These are phyloP conservation scores for Metarhizium robertsii DNA, from an alignment of 2,329 filamentous ascomycete genomes.

Conservation along the genomic window DNA sequence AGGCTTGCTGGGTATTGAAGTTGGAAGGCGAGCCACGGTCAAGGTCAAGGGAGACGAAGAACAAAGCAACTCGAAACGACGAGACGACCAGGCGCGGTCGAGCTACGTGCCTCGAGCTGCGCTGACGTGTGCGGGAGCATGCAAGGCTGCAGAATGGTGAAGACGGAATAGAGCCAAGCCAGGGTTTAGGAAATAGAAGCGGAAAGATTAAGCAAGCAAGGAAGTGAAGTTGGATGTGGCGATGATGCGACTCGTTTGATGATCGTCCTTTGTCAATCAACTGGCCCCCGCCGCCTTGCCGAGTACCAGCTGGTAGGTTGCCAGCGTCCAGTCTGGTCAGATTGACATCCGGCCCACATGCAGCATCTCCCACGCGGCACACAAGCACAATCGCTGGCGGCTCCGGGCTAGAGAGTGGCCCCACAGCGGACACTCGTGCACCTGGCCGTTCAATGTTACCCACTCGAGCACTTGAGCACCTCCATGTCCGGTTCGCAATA, in stretches of 20 bases:
- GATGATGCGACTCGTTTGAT: slow-evolving; percentile 1
- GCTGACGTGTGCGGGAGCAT: slow-evolving; percentile 7
- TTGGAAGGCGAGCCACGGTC: not conserved
- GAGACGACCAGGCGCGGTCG: slow-evolving; percentile 25
- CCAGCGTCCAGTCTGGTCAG: no score
- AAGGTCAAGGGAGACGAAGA: not conserved
- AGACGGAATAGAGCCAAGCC: not conserved
- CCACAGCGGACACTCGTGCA: no score
- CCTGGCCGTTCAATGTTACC: no score
- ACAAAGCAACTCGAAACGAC: slow-evolving; percentile 8
- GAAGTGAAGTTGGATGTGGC: not conserved
- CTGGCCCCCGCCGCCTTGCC: no score
- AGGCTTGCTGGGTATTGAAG: not conserved
- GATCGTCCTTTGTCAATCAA: no score
- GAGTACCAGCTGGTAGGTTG: no score
- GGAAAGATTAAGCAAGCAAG: not conserved
- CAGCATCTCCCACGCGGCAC: no score
- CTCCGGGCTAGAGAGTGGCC: no score
- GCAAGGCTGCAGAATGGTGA: not conserved
- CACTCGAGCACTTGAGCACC: no score
- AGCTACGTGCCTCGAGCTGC: slow-evolving; percentile 23
- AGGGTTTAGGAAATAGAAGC: not conserved
- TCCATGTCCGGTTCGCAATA: no score
- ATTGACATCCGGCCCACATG: no score
- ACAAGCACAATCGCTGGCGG: no score